phyloP scores from a whole-genome alignment of 495 filamentous ascomycete genomes.

The Neurospora hispaniola region DNA sequence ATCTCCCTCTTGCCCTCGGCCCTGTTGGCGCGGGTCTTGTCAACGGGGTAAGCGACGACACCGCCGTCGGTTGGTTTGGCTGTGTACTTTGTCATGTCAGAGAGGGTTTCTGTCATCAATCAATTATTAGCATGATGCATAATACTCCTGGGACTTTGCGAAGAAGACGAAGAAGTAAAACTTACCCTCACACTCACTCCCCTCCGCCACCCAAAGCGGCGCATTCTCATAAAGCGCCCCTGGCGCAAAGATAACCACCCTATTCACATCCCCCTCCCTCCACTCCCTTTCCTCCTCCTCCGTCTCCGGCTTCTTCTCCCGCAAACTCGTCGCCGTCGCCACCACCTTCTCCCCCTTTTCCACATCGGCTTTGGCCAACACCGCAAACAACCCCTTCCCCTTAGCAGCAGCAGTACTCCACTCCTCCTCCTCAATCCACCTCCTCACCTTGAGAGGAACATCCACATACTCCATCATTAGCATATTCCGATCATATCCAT shows the following conservation, averaged over 20 bases:
- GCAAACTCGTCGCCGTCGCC: slow-evolving; percentile 4
- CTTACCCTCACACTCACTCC: slow-evolving; percentile 23
- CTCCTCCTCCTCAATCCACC: slow-evolving; percentile 31
- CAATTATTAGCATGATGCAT: no score
- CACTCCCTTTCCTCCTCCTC: neutral
- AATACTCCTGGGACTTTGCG: no score
- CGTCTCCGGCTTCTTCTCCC: slow-evolving; percentile 11
- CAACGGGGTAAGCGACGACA: slow-evolving; percentile 23
- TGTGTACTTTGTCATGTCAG: slow-evolving; percentile 22
- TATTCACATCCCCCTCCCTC: neutral
- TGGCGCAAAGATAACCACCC: slow-evolving; percentile 23
- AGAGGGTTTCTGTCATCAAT: slow-evolving; percentile 5
- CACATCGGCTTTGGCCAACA: slow-evolving; percentile 11
- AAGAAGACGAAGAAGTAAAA: neutral
- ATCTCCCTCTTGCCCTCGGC: slow-evolving; percentile 11
- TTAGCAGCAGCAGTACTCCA: neutral
- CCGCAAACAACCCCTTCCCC: slow-evolving; percentile 20
- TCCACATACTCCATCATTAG: slow-evolving; percentile 24
- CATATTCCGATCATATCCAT: slow-evolving; percentile 25
- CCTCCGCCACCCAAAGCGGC: slow-evolving; percentile 26
- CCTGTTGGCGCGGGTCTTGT: slow-evolving; percentile 14
- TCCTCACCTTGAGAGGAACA: slow-evolving; percentile 20
- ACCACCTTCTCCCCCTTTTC: slow-evolving; percentile 8
- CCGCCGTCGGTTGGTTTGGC: slow-evolving; percentile 13
- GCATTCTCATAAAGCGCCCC: slow-evolving; percentile 23